Evolutionary conservation across 176 grass and related monocot genomes (phyloP), one percentile per base, ranked within the genome.

Genomic region (Aechmea fasciata): DNA sequence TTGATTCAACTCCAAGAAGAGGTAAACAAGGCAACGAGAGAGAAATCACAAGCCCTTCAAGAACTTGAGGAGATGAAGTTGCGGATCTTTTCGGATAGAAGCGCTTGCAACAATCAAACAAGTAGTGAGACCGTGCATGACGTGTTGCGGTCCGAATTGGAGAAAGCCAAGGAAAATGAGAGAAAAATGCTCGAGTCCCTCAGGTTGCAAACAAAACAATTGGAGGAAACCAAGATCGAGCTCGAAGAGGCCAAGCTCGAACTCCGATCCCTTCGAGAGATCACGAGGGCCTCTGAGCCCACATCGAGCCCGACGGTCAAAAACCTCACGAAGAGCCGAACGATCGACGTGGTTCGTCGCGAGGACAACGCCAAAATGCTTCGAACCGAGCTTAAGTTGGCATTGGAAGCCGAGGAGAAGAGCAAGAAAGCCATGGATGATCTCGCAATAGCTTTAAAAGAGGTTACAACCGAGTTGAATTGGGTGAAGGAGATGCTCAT

Each of bases 161-260:
- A 47, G 13, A 82, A 67, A 72, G 69, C 83, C 11, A 82, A 80
- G 67, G 93, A 97, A 22, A 90, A 86, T 0, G 86, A 92, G 77
- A 75, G 66, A 68, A 83, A 80, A 73, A 89, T 96, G 93, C 83
- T 96, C 0, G 93, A 89, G 24, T 90, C 89, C 52, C 77, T 97
- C 1, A 75, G 76, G 2, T 28, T 59, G 68, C 89, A 97, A 81
- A 97, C 89, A 14, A 92, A 90, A 80, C 88, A 97, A 78, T 77
- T 97, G 3, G 93, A 97, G 75, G 75, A 87, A 63, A 97, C 93
- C 64, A 92, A 92, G 83, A 97, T 97, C 3, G 71, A 66, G 10
- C 84, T 90, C 0, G 89, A 97, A 71, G 93, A 97, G 20, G 73
- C 89, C 18, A 77, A 82, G 69, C 65, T 92, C 41, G 89, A 90